phyloP scores from a whole-genome alignment of 148 eudicot species.

The Spergularia bocconei region DNA sequence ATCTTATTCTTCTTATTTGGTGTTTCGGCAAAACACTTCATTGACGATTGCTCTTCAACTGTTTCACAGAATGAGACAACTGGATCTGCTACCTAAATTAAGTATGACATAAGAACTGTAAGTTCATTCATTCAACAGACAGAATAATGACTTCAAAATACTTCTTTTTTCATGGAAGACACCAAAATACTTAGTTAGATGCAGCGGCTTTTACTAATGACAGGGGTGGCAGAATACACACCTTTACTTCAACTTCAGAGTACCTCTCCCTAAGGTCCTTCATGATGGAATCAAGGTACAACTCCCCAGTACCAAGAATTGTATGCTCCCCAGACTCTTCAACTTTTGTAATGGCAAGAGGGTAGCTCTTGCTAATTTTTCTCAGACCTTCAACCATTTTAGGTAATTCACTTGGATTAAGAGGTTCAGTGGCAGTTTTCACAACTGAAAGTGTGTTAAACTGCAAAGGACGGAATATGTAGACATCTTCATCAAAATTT shows the following conservation, averaged over 20 bases:
- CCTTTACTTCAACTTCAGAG: conserved; percentile 99
- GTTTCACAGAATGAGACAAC: conserved; percentile 99
- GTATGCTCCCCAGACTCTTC: conserved; percentile 99
- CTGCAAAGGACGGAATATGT: conserved; percentile 90
- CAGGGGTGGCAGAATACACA: conserved; percentile 16
- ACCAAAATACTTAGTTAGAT: not conserved
- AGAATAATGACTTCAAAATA: not conserved
- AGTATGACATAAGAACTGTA: not conserved
- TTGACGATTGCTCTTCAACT: conserved; percentile 92
- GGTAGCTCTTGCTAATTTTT: conserved; percentile 97
- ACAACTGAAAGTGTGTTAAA: conserved; percentile 98
- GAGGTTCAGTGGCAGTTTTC: conserved; percentile 98
- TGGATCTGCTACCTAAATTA: conserved; percentile 88
- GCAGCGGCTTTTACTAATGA: not conserved
- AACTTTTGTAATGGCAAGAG: conserved; percentile 96
- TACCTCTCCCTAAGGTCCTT: conserved; percentile 98
- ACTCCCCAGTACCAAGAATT: conserved; percentile 90
- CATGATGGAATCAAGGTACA: conserved; percentile 98
- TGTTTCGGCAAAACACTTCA: conserved; percentile 99
- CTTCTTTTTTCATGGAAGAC: not conserved
- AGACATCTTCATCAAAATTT: conserved; percentile 75
- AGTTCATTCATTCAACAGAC: conserved; percentile 8
- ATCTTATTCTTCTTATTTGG: conserved; percentile 95
- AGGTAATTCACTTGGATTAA: conserved; percentile 97
- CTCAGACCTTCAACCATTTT: conserved; percentile 99